These are phyloP conservation scores for Vaccinium darrowii DNA, from an alignment of 148 eudicot genomes.

Conservation along the genomic window DNA sequence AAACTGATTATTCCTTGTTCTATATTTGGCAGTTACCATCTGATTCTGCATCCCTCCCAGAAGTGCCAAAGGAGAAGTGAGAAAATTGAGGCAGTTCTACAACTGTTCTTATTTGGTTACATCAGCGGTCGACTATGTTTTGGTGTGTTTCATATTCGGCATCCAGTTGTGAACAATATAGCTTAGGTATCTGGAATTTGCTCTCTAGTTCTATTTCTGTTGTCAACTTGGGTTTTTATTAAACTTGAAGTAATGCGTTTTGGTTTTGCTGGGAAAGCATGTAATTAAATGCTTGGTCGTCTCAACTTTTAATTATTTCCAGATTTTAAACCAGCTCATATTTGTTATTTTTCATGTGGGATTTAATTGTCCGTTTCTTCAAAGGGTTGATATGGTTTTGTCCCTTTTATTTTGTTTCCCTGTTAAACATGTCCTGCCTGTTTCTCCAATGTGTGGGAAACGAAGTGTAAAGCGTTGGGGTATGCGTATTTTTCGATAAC, in stretches of 20 bases:
- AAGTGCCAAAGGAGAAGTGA: slow-evolving; percentile 10
- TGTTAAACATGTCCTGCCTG: not conserved
- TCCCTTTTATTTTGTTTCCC: not conserved
- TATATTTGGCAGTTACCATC: slow-evolving; percentile 2
- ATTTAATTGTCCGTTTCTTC: not conserved
- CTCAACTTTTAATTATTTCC: not conserved
- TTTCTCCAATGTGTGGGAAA: not conserved
- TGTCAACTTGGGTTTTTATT: not conserved
- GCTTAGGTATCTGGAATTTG: not conserved
- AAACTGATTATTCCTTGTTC: not conserved
- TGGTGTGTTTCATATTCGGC: not conserved
- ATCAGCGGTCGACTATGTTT: not conserved
- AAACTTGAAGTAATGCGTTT: not conserved
- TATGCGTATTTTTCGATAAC: not conserved
- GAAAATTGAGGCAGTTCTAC: slow-evolving; percentile 11
- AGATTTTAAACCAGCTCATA: not conserved
- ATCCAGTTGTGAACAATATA: not conserved
- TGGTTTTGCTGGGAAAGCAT: not conserved
- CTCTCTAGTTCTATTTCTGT: not conserved
- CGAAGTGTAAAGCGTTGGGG: not conserved
- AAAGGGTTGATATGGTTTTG: not conserved
- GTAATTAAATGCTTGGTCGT: not conserved
- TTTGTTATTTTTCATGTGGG: not conserved
- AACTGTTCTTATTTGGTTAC: not conserved
- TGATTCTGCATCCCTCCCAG: not conserved